Evolutionary conservation across 306 rosid genomes (phyloP), one percentile per base, ranked within the genome.

Genomic region (Comarum palustre): DNA sequence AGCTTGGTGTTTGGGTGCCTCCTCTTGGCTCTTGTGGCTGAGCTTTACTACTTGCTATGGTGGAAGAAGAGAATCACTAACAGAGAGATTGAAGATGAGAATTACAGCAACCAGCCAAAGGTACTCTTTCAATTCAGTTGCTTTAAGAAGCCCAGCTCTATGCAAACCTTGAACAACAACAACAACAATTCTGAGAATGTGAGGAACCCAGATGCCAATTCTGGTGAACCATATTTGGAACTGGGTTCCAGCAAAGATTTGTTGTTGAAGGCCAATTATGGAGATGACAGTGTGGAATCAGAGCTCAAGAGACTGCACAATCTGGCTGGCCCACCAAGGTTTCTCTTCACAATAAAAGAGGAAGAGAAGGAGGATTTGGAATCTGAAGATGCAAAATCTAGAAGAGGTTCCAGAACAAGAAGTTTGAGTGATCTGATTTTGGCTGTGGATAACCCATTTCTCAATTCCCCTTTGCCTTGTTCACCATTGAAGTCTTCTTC

Each of bases 291-390:
- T 68, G 85, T 90, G 52, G 97, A 90, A 9, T 77, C 85, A 27
- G 97, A 93, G 83, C 86, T 89, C 65, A 89, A 87, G 92, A 90
- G 97, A 85, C 85, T 93, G 75, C 96, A 93, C 80, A 90, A 88
- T 80, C 85, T 90, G 0, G 86, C 88, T 24, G 97, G 98, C 39
- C 98, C 96, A 12, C 97, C 96, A 0, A 87, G 97, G 39, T 90
- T 93, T 76, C 93, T 93, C 59, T 90, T 86, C 88, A 85, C 98
- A 74, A 93, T 93, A 71, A 87, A 84, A 57, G 98, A 93, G 81
- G 98, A 93, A 78, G 88, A 91, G 0, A 86, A 78, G 73, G 98
- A 93, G 66, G 98, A 93, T 82, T 84, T 93, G 87, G 98, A 90
- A 13, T 86, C 94, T 66, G 94, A 87, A 54, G 97, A 89, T 77